Percentiles rank a stretch among this genome's conserved stretches.
phyloP scores from a whole-genome alignment of 192 early-diverging fungal genomes.

The Umbelopsis ramanniana region DNA sequence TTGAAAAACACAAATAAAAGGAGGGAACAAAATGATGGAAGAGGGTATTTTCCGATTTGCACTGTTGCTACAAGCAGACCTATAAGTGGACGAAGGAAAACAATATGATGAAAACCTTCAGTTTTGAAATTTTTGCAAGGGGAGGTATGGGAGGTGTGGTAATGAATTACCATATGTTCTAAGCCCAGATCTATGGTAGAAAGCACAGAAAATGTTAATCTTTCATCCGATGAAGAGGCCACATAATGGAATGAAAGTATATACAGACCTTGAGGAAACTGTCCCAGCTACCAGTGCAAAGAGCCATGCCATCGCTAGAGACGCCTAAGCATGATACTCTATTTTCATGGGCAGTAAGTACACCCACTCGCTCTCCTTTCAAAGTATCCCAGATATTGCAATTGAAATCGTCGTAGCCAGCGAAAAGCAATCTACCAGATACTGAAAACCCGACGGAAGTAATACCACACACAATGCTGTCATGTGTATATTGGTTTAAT shows the following conservation, averaged over 20 bases:
- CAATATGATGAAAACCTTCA: neutral
- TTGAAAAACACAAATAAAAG: slow-evolving; percentile 10
- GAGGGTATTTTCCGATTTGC: slow-evolving; percentile 18
- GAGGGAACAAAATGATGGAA: neutral
- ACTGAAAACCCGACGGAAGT: slow-evolving; percentile 98
- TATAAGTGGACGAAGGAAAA: neutral
- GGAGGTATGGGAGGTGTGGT: neutral
- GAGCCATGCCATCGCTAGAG: slow-evolving; percentile 95
- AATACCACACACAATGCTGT: slow-evolving; percentile 98
- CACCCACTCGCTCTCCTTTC: slow-evolving; percentile 92
- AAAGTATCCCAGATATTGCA: slow-evolving; percentile 99
- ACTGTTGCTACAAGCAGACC: neutral
- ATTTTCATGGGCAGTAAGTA: slow-evolving; percentile 95
- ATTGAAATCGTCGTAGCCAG: slow-evolving; percentile 99
- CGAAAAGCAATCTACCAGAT: slow-evolving; percentile 95
- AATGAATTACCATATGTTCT: neutral
- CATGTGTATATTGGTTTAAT: slow-evolving; percentile 97
- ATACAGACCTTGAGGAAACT: slow-evolving; percentile 89
- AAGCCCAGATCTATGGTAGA: neutral
- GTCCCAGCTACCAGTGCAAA: slow-evolving; percentile 99
- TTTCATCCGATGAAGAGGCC: neutral
- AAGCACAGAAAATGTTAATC: neutral
- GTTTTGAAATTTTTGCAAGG: neutral
- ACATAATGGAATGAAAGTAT: neutral
- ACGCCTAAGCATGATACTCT: slow-evolving; percentile 97